A percentile compares a stretch with the other conserved stretches of the same genome.
These are phyloP conservation scores for Pseudogymnoascus sp. DNA, from an alignment of 2,329 filamentous ascomycete species.

Conservation along the genomic window DNA sequence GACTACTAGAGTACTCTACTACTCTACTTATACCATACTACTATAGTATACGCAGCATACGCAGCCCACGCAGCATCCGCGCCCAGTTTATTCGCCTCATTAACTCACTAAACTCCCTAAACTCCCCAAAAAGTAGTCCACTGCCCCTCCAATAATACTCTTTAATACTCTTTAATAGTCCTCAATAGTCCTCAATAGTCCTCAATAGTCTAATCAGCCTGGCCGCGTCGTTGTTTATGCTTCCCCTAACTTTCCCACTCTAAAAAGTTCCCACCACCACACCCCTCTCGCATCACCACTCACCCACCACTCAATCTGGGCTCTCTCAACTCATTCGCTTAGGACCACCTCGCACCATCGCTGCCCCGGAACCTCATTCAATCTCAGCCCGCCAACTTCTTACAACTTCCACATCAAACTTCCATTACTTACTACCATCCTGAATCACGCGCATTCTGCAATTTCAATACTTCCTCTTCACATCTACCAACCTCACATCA, in stretches of 20 bases:
- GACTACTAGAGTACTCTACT: neutral
- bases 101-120: neutral
- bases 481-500: neutral
- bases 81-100: neutral
- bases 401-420: neutral
- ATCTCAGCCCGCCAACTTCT: constrained; percentile 12
- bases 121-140: neutral
- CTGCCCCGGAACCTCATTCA: constrained; percentile 9
- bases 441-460: constrained; percentile 3
- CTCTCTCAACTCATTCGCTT: constrained; percentile 5
- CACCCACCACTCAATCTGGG: neutral
- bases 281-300: neutral
- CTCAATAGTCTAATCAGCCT: neutral
- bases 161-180: neutral
- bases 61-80: neutral
- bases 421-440: constrained; percentile 8
- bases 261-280: neutral
- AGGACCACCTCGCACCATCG: constrained; percentile 9
- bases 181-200: neutral
- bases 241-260: neutral
- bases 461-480: constrained; percentile 1
- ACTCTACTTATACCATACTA: too few species aligned
- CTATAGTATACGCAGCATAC: too few species aligned
- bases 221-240: neutral
- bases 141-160: neutral